phyloP scores from a whole-genome alignment of 129 eudicot genomes.

The Chrysanthemum lavandulifolium region DNA sequence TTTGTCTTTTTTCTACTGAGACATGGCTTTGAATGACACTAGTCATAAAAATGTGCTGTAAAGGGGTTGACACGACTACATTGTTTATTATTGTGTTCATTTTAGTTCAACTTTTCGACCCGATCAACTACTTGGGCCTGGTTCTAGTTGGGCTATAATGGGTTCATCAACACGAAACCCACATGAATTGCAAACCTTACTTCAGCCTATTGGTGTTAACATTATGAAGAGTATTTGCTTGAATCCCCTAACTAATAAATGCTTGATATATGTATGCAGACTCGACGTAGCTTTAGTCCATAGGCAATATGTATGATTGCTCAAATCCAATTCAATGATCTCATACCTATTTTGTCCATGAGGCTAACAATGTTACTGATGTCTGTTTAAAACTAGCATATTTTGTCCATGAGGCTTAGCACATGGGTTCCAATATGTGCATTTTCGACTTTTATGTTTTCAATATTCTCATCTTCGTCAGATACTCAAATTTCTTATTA shows the following conservation, averaged over 20 bases:
- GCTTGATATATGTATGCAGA: not conserved
- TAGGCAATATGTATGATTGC: not conserved
- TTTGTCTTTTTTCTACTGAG: no score
- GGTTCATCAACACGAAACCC: no score
- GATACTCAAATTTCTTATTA: not conserved
- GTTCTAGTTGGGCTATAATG: no score
- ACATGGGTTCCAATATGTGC: not conserved
- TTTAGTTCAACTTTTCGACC: no score
- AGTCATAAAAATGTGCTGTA: no score
- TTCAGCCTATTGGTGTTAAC: not conserved
- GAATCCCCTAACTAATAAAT: not conserved
- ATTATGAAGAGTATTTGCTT: not conserved
- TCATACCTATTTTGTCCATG: not conserved
- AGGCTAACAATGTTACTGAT: not conserved
- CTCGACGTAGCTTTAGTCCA: not conserved
- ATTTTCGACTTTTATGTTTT: not conserved
- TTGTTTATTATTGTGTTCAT: no score
- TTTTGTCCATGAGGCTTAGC: not conserved
- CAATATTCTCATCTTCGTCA: not conserved
- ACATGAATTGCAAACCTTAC: no score
- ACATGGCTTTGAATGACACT: no score
- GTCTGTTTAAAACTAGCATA: not conserved
- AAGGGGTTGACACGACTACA: no score
- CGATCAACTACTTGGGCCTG: no score
- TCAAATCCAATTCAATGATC: not conserved